phyloP scores from a whole-genome alignment of 306 rosid genomes.

The Casuarina glauca region DNA sequence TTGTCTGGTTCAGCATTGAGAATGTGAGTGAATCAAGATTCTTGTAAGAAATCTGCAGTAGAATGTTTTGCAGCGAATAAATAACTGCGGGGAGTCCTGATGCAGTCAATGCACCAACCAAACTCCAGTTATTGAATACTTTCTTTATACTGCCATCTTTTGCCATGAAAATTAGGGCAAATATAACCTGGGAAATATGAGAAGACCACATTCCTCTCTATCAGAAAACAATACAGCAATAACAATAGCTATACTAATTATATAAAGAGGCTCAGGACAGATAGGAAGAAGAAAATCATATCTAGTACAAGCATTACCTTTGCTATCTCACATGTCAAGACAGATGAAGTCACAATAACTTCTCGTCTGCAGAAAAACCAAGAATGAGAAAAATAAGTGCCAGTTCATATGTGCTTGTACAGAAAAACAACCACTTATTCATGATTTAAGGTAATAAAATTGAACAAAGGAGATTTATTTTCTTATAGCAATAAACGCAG shows the following conservation, averaged over 20 bases:
- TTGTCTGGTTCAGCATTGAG: slow-evolving; percentile 94
- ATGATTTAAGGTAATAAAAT: slow-evolving; percentile 17
- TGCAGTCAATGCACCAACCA: slow-evolving; percentile 86
- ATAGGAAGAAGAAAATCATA: slow-evolving; percentile 19
- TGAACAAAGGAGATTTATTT: slow-evolving; percentile 23
- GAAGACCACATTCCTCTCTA: slow-evolving; percentile 20
- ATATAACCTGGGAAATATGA: slow-evolving; percentile 51
- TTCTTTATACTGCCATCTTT: slow-evolving; percentile 71
- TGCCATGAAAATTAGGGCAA: slow-evolving; percentile 78
- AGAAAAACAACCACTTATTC: not conserved
- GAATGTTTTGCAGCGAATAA: slow-evolving; percentile 92
- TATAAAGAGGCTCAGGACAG: not conserved
- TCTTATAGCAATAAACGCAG: not conserved
- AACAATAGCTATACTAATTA: not conserved
- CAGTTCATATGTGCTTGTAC: slow-evolving; percentile 15
- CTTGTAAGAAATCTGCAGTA: slow-evolving; percentile 91
- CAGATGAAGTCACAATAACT: slow-evolving; percentile 94
- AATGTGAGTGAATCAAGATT: slow-evolving; percentile 96
- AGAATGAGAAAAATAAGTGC: slow-evolving; percentile 24
- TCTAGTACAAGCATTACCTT: slow-evolving; percentile 54
- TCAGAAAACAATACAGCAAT: slow-evolving; percentile 11
- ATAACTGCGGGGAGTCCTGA: slow-evolving; percentile 97
- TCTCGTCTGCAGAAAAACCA: slow-evolving; percentile 55
- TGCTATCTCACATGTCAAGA: slow-evolving; percentile 77
- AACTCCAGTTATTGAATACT: slow-evolving; percentile 71